Conservation (phyloP, 352 stramenopile genomes). For the Phytopythium vexans region DNA sequence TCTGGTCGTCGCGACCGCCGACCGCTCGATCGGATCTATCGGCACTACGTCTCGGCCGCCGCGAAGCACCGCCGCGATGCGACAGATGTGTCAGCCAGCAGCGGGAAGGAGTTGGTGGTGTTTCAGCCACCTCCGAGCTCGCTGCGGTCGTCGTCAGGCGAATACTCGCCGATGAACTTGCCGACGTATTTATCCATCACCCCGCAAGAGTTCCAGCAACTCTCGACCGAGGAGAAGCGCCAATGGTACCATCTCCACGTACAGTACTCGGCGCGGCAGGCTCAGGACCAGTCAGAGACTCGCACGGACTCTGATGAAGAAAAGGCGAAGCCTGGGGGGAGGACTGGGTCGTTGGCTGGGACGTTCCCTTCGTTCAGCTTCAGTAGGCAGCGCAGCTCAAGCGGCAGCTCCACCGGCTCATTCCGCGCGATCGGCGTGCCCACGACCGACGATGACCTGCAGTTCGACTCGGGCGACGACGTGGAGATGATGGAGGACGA, state of each 20-base stretch:
- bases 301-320: conserved; percentile 7
- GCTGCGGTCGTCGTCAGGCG: conserved; percentile 5
- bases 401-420: conserved; percentile 26
- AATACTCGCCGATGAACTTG: conserved; percentile 12
- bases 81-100: conserved; percentile 7
- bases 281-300: conserved; percentile 10
- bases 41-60: conserved; percentile 55
- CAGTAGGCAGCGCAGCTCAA: conserved; percentile 17
- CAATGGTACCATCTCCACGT: conserved; percentile 34
- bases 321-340: conserved; percentile 13
- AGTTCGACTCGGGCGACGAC: conserved; percentile 28
- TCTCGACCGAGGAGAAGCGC: conserved; percentile 34
- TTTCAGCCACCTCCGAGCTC: conserved; percentile 19
- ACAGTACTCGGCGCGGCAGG: conserved; percentile 22
- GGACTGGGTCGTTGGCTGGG: neutral
- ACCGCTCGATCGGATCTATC: conserved; percentile 62
- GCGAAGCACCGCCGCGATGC: conserved; percentile 16
- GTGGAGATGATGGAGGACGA: conserved; percentile 47
- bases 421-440: conserved; percentile 37
- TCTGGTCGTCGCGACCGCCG: conserved; percentile 18
- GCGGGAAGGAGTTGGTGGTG: conserved; percentile 37
- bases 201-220: conserved; percentile 37
- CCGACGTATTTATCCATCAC: conserved; percentile 45
- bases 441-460: conserved; percentile 21
- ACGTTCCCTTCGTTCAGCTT: conserved; percentile 4